phyloP scores from a whole-genome alignment of 352 stramenopile genomes.

The Globisporangium parvum region DNA sequence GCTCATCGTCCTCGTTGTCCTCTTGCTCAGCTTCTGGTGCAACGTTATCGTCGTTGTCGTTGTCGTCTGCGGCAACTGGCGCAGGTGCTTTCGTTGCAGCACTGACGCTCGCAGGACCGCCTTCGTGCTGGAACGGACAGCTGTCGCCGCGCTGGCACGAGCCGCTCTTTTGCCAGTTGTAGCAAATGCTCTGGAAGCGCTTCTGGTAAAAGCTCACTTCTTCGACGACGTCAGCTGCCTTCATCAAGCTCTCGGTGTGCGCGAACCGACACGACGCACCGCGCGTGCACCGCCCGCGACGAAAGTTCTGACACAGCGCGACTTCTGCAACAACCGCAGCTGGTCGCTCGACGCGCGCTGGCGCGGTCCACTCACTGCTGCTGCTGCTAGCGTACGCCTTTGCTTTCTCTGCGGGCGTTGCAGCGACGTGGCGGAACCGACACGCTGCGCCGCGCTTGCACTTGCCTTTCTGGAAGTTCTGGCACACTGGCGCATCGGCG shows the following conservation, averaged over 20 bases:
- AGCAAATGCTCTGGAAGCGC: conserved; percentile 56
- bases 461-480: conserved; percentile 65
- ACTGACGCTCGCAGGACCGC: not conserved
- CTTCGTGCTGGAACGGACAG: conserved; percentile 49
- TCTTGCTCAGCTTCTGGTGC: not conserved
- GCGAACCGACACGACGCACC: conserved; percentile 52
- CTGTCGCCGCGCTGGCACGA: conserved; percentile 34
- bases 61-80: conserved; percentile 6
- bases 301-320: conserved; percentile 49
- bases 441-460: conserved; percentile 58
- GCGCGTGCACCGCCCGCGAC: conserved; percentile 31
- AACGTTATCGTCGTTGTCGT: conserved; percentile 16
- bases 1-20: not conserved
- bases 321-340: conserved; percentile 37
- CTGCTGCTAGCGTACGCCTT: conserved; percentile 3
- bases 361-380: conserved; percentile 13
- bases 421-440: conserved; percentile 53
- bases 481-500: conserved; percentile 41
- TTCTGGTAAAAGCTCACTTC: conserved; percentile 61
- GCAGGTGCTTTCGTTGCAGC: not conserved
- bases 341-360: conserved; percentile 29
- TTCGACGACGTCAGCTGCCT: conserved; percentile 26
- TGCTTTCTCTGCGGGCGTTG: conserved; percentile 6
- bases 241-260: conserved; percentile 22
- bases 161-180: conserved; percentile 49